These are phyloP conservation scores for Cornus kousa DNA, from an alignment of 148 eudicot genomes.

Conservation along the genomic window DNA sequence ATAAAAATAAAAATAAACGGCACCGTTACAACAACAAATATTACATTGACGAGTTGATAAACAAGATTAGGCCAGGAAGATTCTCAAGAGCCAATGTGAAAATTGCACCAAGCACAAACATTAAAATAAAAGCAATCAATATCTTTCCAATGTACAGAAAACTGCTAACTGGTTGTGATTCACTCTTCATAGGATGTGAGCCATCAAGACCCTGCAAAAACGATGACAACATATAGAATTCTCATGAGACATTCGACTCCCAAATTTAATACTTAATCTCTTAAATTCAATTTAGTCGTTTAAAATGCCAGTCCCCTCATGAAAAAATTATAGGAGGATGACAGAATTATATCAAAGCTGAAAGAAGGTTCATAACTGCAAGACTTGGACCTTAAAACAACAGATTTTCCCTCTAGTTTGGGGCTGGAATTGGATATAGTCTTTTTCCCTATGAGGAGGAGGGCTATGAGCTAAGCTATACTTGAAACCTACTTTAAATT, in stretches of 20 bases:
- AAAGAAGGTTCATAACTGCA: not conserved
- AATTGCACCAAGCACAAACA: conserved; percentile 57
- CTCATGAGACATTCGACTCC: not conserved
- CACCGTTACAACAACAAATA: not conserved
- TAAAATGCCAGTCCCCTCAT: no score
- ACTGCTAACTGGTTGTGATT: conserved; percentile 30
- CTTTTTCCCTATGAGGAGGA: no score
- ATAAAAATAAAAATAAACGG: no score
- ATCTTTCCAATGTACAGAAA: conserved; percentile 56
- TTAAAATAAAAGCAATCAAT: conserved; percentile 57
- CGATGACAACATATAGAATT: not conserved
- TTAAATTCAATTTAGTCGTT: not conserved
- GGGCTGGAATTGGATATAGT: no score
- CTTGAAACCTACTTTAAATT: not conserved
- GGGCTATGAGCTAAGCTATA: no score
- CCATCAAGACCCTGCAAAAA: conserved; percentile 46
- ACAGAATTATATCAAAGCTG: no score
- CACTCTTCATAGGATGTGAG: conserved; percentile 15
- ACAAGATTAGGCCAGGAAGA: conserved; percentile 56
- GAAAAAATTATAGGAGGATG: no score
- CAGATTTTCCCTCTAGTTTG: no score
- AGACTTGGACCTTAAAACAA: not conserved
- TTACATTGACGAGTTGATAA: conserved; percentile 42
- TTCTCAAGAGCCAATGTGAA: conserved; percentile 68
- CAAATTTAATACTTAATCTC: not conserved